Conservation (phyloP, 495 filamentous ascomycete genomes). For the Staphylotrichum longicolle region DNA sequence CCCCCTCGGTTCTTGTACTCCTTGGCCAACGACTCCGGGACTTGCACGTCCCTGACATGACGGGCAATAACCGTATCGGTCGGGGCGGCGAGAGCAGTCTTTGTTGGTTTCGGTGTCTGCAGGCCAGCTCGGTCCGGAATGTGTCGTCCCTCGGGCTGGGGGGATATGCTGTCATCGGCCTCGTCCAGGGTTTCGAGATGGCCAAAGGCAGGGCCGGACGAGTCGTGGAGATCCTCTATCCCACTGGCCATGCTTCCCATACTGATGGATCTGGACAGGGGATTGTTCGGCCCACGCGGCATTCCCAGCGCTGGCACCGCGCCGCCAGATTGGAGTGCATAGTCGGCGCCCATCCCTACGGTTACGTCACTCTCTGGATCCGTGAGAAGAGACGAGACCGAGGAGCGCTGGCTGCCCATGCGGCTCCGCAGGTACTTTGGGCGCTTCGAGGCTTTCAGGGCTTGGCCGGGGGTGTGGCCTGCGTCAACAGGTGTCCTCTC, state of each 20-base stretch:
- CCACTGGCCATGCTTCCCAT: constrained; percentile 95
- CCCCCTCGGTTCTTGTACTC: constrained; percentile 68
- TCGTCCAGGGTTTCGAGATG: constrained; percentile 55
- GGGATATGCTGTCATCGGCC: constrained; percentile 39
- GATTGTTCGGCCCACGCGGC: constrained; percentile 51
- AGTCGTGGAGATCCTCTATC: constrained; percentile 72
- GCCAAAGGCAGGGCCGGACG: constrained; percentile 33
- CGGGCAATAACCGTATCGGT: constrained; percentile 88
- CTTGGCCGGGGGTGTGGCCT: constrained; percentile 36
- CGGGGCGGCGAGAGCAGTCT: constrained; percentile 52
- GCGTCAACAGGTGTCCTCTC: constrained; percentile 32
- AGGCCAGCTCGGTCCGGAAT: constrained; percentile 33
- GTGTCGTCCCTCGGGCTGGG: constrained; percentile 26
- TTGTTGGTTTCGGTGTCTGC: constrained; percentile 51
- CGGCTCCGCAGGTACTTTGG: constrained; percentile 74
- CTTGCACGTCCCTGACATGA: constrained; percentile 81
- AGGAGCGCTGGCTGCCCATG: constrained; percentile 73
- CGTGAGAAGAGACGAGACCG: constrained; percentile 69
- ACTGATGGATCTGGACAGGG: constrained; percentile 76
- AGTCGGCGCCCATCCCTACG: constrained; percentile 68
- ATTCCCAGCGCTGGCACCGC: constrained; percentile 61
- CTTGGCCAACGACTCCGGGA: constrained; percentile 82
- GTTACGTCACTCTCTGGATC: constrained; percentile 67
- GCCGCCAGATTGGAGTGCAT: constrained; percentile 80
- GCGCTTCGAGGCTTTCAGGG: constrained; percentile 39